These are phyloP conservation scores for Leishmania guyanensis DNA, from an alignment of 208 protist species.

Conservation along the genomic window DNA sequence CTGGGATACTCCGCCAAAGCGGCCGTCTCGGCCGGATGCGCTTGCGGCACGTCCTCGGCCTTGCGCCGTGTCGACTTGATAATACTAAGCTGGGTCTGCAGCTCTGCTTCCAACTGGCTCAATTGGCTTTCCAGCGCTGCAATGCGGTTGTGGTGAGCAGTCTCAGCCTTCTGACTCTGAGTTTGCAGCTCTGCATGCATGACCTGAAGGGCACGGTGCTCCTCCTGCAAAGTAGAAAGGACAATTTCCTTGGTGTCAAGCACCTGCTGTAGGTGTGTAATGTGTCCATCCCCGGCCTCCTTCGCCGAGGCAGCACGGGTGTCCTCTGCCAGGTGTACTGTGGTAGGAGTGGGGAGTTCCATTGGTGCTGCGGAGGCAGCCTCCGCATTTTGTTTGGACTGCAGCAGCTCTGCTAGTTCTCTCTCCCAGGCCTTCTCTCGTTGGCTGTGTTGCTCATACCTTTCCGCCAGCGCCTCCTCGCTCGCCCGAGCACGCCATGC, in stretches of 20 bases:
- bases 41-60: slow-evolving; percentile 14
- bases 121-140: slow-evolving; percentile 18
- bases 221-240: slow-evolving; percentile 7
- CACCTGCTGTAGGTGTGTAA: slow-evolving; percentile 5
- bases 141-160: slow-evolving; percentile 15
- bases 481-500: slow-evolving; percentile 21
- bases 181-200: slow-evolving; percentile 13
- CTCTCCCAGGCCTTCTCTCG: slow-evolving; percentile 25
- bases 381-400: neutral
- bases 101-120: slow-evolving; percentile 11
- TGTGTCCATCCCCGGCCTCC: neutral
- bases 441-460: slow-evolving; percentile 23
- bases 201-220: slow-evolving; percentile 9
- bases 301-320: neutral
- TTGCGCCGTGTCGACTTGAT: slow-evolving; percentile 17
- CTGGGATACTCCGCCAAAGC: slow-evolving; percentile 3
- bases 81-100: slow-evolving; percentile 16
- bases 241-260: neutral
- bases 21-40: slow-evolving; percentile 13
- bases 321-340: neutral
- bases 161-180: slow-evolving; percentile 14
- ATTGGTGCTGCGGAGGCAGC: neutral
- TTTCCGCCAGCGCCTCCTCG: slow-evolving; percentile 27
- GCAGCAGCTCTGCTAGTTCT: slow-evolving; percentile 18
- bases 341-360: neutral